Percentiles rank a stretch among this genome's conserved stretches.
Conservation (phyloP, 208 protist genomes). For the Balamuthia mandrillaris region DNA sequence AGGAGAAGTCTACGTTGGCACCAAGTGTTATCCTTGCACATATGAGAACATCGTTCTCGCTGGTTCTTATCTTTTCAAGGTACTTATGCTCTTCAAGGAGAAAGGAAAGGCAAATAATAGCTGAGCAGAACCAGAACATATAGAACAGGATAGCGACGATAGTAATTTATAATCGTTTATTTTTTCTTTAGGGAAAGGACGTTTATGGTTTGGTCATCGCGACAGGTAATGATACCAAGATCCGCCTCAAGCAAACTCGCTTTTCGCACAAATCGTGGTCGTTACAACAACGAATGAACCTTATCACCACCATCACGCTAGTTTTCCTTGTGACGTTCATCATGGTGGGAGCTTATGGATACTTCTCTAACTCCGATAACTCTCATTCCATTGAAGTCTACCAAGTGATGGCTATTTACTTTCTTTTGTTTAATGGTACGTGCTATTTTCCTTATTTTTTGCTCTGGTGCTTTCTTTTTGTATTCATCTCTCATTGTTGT, state of each 20-base stretch:
- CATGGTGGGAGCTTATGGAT: conserved; percentile 2
- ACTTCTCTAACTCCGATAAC: not conserved
- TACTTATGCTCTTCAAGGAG: too few species aligned
- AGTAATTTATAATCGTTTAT: not conserved
- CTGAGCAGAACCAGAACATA: too few species aligned
- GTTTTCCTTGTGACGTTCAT: conserved; percentile 35
- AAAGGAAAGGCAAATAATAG: too few species aligned
- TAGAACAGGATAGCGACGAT: not conserved
- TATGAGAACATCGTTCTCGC: conserved; percentile 33
- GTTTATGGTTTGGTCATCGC: conserved; percentile 34
- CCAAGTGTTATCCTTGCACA: not conserved
- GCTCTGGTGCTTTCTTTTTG: not conserved
- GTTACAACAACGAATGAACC: conserved; percentile 30
- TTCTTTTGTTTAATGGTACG: conserved; percentile 37
- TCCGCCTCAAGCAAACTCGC: conserved; percentile 33
- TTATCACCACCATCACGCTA: conserved; percentile 30
- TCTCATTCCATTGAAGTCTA: not conserved
- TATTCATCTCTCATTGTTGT: not conserved
- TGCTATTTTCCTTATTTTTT: not conserved
- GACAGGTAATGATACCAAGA: conserved; percentile 39
- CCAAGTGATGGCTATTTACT: conserved; percentile 33
- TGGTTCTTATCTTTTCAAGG: conserved; percentile 34
- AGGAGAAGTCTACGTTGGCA: conserved; percentile 22
- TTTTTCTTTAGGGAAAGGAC: not conserved
- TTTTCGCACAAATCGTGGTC: conserved; percentile 27